Evolutionary conservation across 805 yeast species (phyloP).

Genomic region (Kuraishia capsulata): DNA sequence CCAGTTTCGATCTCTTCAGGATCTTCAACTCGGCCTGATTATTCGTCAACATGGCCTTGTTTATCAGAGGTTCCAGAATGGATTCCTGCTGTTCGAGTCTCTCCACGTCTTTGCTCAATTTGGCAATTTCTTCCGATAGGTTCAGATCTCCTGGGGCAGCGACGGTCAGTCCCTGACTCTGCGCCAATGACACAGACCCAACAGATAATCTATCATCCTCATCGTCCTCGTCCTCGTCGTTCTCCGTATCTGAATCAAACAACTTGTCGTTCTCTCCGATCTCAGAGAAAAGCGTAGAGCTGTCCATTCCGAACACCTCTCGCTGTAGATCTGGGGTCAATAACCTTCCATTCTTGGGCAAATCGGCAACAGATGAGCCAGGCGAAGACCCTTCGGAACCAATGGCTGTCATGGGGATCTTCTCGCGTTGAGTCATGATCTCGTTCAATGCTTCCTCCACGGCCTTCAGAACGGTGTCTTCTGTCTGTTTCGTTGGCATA

Average conservation of each 20-base stretch:
- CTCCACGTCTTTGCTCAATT: slow-evolving; percentile 48
- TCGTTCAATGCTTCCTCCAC: slow-evolving; percentile 62
- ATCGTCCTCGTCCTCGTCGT: slow-evolving; percentile 1
- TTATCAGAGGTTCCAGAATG: slow-evolving; percentile 57
- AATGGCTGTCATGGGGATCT: neutral
- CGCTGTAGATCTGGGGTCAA: slow-evolving; percentile 19
- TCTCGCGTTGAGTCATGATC: slow-evolving; percentile 30
- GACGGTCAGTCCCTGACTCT: slow-evolving; percentile 24
- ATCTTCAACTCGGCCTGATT: slow-evolving; percentile 61
- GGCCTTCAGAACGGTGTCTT: slow-evolving; percentile 37
- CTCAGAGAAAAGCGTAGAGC: neutral
- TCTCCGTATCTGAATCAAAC: neutral
- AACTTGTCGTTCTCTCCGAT: slow-evolving; percentile 1
- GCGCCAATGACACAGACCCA: neutral
- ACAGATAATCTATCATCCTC: neutral
- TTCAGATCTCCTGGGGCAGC: slow-evolving; percentile 67
- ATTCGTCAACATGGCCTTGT: slow-evolving; percentile 80
- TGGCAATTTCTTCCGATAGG: slow-evolving; percentile 56
- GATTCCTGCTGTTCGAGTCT: slow-evolving; percentile 51
- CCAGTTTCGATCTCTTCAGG: slow-evolving; percentile 54
- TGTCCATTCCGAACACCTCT: slow-evolving; percentile 20
- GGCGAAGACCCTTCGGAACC: neutral
- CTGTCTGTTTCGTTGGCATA: slow-evolving; percentile 16
- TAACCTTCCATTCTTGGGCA: slow-evolving; percentile 14
- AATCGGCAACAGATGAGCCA: neutral